Evolutionary conservation across 2,329 filamentous ascomycete genomes (phyloP).

Genomic region (Alternaria solani): DNA sequence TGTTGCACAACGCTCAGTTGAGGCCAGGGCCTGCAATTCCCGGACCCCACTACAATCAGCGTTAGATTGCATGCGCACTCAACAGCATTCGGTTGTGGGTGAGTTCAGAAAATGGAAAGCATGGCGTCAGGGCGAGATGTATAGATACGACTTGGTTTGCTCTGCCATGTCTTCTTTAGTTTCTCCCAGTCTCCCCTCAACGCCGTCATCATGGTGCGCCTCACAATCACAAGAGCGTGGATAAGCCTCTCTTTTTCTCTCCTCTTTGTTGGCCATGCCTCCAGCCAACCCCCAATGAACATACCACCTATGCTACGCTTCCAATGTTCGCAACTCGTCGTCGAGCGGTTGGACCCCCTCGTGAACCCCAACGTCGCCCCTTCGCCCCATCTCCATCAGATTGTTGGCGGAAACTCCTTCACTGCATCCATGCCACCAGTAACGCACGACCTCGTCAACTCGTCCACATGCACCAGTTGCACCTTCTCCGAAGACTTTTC

Average conservation of each 20-base stretch:
- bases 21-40: neutral
- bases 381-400: conserved; percentile 36
- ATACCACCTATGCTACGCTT: conserved; percentile 28
- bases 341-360: conserved; percentile 36
- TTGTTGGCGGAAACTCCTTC: conserved; percentile 35
- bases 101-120: neutral
- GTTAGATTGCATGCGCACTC: neutral
- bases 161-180: neutral
- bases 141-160: neutral
- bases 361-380: conserved; percentile 31
- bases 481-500: conserved; percentile 41
- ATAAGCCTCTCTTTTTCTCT: neutral
- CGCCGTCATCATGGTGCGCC: neutral
- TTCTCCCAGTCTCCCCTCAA: neutral
- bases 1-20: neutral
- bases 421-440: conserved; percentile 47
- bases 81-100: neutral
- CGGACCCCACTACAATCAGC: neutral
- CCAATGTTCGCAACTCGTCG: conserved; percentile 38
- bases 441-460: conserved; percentile 30
- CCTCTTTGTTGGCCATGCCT: neutral
- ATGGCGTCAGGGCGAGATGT: neutral
- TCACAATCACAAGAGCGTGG: neutral
- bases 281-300: neutral
- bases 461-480: conserved; percentile 50